Evolutionary conservation across 345 rosid species (phyloP).

Genomic region (Dovyalis caffra): DNA sequence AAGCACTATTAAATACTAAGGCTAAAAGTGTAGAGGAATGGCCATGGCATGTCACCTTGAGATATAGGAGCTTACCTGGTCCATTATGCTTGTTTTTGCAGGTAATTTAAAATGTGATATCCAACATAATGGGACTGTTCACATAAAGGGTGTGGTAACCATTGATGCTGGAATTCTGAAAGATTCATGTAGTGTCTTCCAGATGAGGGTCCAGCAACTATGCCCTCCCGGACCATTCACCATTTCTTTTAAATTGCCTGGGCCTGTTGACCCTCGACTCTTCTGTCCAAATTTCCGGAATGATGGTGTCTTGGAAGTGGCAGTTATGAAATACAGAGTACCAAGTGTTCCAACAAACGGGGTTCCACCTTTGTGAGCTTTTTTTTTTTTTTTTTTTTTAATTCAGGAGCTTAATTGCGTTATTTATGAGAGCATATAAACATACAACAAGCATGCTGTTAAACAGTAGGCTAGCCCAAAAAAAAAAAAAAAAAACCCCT

Average conservation of each 20-base stretch:
- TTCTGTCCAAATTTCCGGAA: conserved; percentile 38
- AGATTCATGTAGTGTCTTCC: conserved; percentile 28
- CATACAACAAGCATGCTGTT: background rate
- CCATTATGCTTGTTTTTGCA: conserved; percentile 23
- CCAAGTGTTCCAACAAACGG: background rate
- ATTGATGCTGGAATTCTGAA: conserved; percentile 34
- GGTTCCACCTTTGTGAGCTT: background rate
- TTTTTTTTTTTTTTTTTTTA: too few species aligned
- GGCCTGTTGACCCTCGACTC: conserved; percentile 74
- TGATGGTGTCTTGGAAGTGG: conserved; percentile 68
- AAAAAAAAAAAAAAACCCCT: background rate
- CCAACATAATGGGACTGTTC: conserved; percentile 53
- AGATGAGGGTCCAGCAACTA: conserved; percentile 49
- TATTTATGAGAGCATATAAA: background rate
- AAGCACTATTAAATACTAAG: too few species aligned
- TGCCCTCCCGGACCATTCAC: conserved; percentile 62
- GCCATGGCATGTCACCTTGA: background rate
- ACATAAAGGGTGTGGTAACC: conserved; percentile 42
- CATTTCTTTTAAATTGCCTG: conserved; percentile 61
- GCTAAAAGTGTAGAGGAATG: background rate
- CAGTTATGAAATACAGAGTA: conserved; percentile 39
- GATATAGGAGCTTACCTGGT: background rate
- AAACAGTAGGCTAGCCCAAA: background rate
- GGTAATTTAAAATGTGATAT: conserved; percentile 59
- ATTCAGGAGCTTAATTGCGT: background rate